phyloP scores from a whole-genome alignment of 2,329 filamentous ascomycete genomes.

The Mycosphaerella sp. region DNA sequence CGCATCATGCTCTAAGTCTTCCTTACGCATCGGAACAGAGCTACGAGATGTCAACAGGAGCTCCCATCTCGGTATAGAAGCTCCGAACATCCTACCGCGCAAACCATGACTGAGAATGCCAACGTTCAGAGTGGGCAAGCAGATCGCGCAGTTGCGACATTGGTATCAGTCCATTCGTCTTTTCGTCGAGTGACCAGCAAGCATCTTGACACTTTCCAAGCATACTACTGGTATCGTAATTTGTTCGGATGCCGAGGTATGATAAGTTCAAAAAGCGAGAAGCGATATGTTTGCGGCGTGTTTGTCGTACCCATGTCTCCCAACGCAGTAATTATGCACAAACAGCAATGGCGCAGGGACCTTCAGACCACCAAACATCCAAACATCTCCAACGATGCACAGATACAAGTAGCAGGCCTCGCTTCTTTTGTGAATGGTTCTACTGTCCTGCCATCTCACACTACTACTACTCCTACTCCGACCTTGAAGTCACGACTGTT shows the following conservation, averaged over 20 bases:
- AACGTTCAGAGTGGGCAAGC: no score
- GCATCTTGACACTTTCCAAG: background rate
- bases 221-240: background rate
- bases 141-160: no score
- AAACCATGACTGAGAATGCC: background rate
- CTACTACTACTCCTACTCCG: background rate
- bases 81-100: background rate
- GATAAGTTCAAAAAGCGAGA: background rate
- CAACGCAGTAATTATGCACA: slow-evolving; percentile 9
- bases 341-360: slow-evolving; percentile 7
- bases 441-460: background rate
- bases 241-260: background rate
- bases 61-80: background rate
- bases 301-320: slow-evolving; percentile 11
- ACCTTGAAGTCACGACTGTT: background rate
- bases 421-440: background rate
- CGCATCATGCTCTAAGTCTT: background rate
- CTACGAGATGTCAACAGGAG: background rate
- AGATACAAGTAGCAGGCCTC: slow-evolving; percentile 10
- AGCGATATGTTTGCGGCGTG: slow-evolving; percentile 6
- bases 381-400: slow-evolving; percentile 8
- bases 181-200: background rate
- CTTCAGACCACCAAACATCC: slow-evolving; percentile 10
- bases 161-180: background rate
- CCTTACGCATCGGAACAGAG: slow-evolving; percentile 12